These are phyloP conservation scores for Fraxinus baroniana DNA, from an alignment of 305 asterid genomes.

Conservation along the genomic window DNA sequence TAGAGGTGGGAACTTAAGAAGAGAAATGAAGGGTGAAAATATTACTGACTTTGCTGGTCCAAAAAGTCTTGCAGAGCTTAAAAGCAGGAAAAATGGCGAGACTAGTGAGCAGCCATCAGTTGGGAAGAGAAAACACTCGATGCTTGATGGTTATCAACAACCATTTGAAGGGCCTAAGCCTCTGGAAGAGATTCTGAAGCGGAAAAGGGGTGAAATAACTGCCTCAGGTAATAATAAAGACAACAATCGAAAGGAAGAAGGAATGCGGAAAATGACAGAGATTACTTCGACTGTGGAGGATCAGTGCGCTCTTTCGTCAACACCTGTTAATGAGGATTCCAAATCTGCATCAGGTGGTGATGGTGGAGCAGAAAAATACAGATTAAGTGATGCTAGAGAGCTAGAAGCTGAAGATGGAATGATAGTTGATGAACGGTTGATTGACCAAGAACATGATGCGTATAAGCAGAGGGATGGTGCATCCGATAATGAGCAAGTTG, in stretches of 20 bases:
- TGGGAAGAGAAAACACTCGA: constrained; percentile 64
- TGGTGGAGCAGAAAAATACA: constrained; percentile 25
- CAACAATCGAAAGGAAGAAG: constrained; percentile 28
- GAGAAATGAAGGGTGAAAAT: constrained; percentile 40
- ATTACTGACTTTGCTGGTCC: constrained; percentile 57
- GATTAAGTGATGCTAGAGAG: constrained; percentile 23
- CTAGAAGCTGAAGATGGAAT: constrained; percentile 50
- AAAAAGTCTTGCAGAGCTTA: constrained; percentile 72
- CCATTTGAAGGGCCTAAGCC: constrained; percentile 89
- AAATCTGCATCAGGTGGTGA: constrained; percentile 26
- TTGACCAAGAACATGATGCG: constrained; percentile 44
- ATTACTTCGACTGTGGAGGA: neutral
- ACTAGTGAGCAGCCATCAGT: constrained; percentile 43
- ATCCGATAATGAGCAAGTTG: constrained; percentile 58
- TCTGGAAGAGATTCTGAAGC: constrained; percentile 72
- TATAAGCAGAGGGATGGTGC: constrained; percentile 51
- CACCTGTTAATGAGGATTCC: constrained; percentile 12
- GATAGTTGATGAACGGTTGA: constrained; percentile 40
- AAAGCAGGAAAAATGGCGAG: constrained; percentile 46
- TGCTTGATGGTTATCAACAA: constrained; percentile 38
- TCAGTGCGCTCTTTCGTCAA: constrained; percentile 2
- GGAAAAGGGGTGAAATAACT: constrained; percentile 54
- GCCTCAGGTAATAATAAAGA: constrained; percentile 27
- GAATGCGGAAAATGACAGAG: constrained; percentile 6
- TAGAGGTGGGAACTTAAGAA: constrained; percentile 41